Percentiles rank a stretch among this genome's conserved stretches.
These are phyloP conservation scores for Umbelopsis vinacea DNA, from an alignment of 192 early-diverging fungal species.

Conservation along the genomic window DNA sequence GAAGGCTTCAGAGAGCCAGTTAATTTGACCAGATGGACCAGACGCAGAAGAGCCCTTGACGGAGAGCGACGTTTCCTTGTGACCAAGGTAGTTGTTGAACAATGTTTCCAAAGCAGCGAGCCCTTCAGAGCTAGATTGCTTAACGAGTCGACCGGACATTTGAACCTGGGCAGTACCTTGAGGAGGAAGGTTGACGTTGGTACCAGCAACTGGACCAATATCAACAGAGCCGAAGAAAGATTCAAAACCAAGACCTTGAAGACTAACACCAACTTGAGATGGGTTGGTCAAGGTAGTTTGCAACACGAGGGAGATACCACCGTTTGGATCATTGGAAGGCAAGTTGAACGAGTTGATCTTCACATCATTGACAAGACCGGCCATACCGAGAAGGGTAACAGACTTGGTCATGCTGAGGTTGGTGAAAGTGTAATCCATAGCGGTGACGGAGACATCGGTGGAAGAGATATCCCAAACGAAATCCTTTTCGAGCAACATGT, in stretches of 20 bases:
- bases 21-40: conserved; percentile 32
- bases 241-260: conserved; percentile 51
- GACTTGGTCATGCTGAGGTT: conserved; percentile 52
- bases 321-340: conserved; percentile 53
- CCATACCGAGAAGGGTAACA: conserved; percentile 49
- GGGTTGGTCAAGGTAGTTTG: conserved; percentile 64
- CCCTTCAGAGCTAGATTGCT: conserved; percentile 45
- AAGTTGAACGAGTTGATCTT: conserved; percentile 49
- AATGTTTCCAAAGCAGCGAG: conserved; percentile 46
- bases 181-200: conserved; percentile 21
- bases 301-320: conserved; percentile 63
- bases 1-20: conserved; percentile 42
- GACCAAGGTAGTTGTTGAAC: conserved; percentile 51
- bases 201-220: conserved; percentile 27
- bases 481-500: conserved; percentile 50
- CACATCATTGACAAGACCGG: conserved; percentile 43
- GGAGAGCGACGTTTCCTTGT: conserved; percentile 23
- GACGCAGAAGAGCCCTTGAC: conserved; percentile 18
- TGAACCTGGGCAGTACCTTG: conserved; percentile 35
- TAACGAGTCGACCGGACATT: conserved; percentile 50
- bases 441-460: conserved; percentile 48
- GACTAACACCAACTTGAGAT: conserved; percentile 47
- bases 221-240: conserved; percentile 39
- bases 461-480: conserved; percentile 51
- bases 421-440: conserved; percentile 52